Evolutionary conservation across 164 flowering plant genomes (phyloP).

Genomic region (Cinnamomum chago): DNA sequence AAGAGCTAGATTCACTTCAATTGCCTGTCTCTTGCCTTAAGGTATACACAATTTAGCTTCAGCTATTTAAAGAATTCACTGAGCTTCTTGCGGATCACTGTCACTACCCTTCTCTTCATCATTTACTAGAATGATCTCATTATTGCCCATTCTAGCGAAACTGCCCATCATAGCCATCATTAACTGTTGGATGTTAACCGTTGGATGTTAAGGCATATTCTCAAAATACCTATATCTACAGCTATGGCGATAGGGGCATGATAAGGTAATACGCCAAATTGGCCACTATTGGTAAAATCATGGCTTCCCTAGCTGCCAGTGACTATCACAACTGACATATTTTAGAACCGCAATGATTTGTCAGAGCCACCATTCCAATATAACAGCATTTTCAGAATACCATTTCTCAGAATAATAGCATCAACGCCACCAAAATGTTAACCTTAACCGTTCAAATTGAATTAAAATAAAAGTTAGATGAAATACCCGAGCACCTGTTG

Average conservation of each 20-base stretch:
- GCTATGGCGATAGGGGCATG: not conserved
- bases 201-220: not conserved
- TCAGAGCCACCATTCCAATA: not conserved
- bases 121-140: not conserved
- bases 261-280: not conserved
- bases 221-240: slow-evolving; percentile 1
- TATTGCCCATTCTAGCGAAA: not conserved
- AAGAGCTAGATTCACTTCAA: not conserved
- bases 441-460: not conserved
- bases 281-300: not conserved
- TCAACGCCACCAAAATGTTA: not conserved
- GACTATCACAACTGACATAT: no score
- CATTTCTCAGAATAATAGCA: not conserved
- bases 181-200: no score
- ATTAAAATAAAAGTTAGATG: slow-evolving; percentile 24
- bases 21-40: not conserved
- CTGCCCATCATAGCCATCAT: not conserved
- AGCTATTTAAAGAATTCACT: not conserved
- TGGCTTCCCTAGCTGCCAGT: not conserved
- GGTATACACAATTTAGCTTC: not conserved
- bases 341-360: not conserved
- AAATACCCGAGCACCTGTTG: slow-evolving; percentile 99
- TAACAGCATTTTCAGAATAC: not conserved
- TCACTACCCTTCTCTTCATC: not conserved
- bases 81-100: no score